phyloP scores from a whole-genome alignment of 768 basidiomycete species.

The Leccinum uliginosum region DNA sequence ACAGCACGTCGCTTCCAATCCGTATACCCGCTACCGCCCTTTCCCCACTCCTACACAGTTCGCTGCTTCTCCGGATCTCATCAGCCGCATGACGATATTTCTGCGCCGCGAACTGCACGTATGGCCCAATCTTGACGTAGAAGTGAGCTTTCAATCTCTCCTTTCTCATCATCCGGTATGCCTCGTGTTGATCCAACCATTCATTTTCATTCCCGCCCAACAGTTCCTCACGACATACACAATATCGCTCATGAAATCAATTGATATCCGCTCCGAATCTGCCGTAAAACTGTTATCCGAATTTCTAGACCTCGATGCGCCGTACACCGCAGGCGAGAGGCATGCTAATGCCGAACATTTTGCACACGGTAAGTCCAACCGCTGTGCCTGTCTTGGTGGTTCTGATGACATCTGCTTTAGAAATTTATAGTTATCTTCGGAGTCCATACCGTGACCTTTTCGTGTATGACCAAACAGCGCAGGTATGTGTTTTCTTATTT shows the following conservation, averaged over 20 bases:
- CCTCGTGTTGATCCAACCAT: constrained; percentile 6
- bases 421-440: constrained; percentile 84
- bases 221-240: constrained; percentile 89
- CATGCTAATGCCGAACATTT: constrained; percentile 85
- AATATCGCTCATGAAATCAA: constrained; percentile 84
- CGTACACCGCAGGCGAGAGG: constrained; percentile 52
- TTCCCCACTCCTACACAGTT: constrained; percentile 87
- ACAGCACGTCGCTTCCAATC: constrained; percentile 89
- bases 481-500: constrained; percentile 46
- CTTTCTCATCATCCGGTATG: background rate
- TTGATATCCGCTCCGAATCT: constrained; percentile 88
- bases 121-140: constrained; percentile 87
- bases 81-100: constrained; percentile 75
- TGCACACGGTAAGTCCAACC: constrained; percentile 68
- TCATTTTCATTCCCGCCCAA: constrained; percentile 15
- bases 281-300: constrained; percentile 82
- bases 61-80: constrained; percentile 65
- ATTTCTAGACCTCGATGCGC: constrained; percentile 76
- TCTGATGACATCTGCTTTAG: constrained; percentile 35
- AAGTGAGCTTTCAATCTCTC: constrained; percentile 44
- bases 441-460: constrained; percentile 85
- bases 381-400: background rate
- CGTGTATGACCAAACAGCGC: constrained; percentile 75
- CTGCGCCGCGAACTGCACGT: constrained; percentile 81
- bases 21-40: constrained; percentile 82